Evolutionary conservation across 192 early-diverging fungal species (phyloP), one percentile per base, ranked within the genome.

Genomic region (Haplosporangium gracile): DNA sequence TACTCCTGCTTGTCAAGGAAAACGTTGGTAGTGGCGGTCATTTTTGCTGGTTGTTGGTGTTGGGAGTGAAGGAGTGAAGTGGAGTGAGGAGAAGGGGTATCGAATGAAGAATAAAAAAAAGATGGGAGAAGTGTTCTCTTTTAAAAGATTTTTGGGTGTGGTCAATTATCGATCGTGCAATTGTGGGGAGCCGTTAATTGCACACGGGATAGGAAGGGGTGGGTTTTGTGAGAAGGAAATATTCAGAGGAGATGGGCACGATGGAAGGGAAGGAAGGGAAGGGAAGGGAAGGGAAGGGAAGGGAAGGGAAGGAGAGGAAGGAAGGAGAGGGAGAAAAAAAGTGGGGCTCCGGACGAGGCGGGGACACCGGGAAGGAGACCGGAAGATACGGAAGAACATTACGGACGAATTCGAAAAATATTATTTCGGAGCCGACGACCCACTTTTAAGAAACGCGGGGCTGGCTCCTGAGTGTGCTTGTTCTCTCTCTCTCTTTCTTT

Each of bases 1-100:
- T 96, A 96, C 76, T 83, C 82, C 43, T 83, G 82, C 76, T 83
- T 83, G 60, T 83, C 82, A 72, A 83, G 76, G 72, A 74, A 83
- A 43, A 83, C 82, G 75, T 83, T 83, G 57, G 72, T 51, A 10
- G 65, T 16, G 71, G 60, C 68, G 38, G 69, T 20, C 75, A 69
- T 79, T 53, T 34, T 75, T 68, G 34, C 26, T 29, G 34, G 51
- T 40, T 49, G 51, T 24, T 29, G 11, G 60, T 29, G 11, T 57
- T 57, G 55, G 9, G 13, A 29, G 60, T 32, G 60, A 70, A 45
- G 10, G 49, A 47, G 63, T 49, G 76, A 70, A 42, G 68, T 22
- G 47, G 18, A 43, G 63, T 34, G 65, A 68, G 47, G 32, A 36
- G n/a, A 24, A 20, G 38, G 38, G 32, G 42, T 38, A 57, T 47